A percentile compares a stretch with the other conserved stretches of the same genome.
Evolutionary conservation across 2,329 filamentous ascomycete species (phyloP).

Genomic region (Mariannaea elegans): DNA sequence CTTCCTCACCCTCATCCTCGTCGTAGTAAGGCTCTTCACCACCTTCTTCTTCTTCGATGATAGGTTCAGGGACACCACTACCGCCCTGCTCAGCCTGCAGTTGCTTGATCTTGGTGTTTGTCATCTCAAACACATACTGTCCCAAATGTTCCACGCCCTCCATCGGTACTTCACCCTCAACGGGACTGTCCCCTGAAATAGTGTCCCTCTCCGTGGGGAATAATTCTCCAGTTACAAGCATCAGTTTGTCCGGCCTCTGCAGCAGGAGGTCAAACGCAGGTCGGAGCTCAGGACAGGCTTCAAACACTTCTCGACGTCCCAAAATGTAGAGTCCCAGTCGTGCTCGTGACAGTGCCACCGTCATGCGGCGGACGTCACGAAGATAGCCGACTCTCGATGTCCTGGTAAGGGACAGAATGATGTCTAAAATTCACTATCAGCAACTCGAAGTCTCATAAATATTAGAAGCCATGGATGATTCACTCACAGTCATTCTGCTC

Average conservation of each 20-base stretch:
- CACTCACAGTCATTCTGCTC: conserved; percentile 97
- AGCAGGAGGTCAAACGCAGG: conserved; percentile 85
- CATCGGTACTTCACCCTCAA: conserved; percentile 75
- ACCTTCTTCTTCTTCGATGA: conserved; percentile 42
- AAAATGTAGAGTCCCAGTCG: conserved; percentile 92
- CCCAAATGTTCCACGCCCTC: conserved; percentile 92
- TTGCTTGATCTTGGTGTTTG: conserved; percentile 66
- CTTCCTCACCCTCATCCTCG: conserved; percentile 42
- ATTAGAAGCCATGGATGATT: not conserved
- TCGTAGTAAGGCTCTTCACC: conserved; percentile 44
- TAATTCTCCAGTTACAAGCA: conserved; percentile 85
- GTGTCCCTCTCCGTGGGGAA: conserved; percentile 72
- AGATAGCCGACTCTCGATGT: conserved; percentile 92
- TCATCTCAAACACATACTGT: conserved; percentile 98
- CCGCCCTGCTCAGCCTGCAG: conserved; percentile 51
- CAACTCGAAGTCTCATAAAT: not conserved
- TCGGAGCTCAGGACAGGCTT: conserved; percentile 85
- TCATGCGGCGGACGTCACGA: conserved; percentile 90
- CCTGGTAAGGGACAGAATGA: conserved; percentile 91
- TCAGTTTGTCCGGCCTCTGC: conserved; percentile 80
- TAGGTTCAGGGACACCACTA: conserved; percentile 27
- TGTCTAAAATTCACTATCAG: conserved; percentile 65
- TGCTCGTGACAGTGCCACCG: conserved; percentile 92
- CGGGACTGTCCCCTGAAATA: conserved; percentile 51
- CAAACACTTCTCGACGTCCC: conserved; percentile 87